These are phyloP conservation scores for Ogataea thermomethanolica DNA, from an alignment of 805 yeast species.

Conservation along the genomic window DNA sequence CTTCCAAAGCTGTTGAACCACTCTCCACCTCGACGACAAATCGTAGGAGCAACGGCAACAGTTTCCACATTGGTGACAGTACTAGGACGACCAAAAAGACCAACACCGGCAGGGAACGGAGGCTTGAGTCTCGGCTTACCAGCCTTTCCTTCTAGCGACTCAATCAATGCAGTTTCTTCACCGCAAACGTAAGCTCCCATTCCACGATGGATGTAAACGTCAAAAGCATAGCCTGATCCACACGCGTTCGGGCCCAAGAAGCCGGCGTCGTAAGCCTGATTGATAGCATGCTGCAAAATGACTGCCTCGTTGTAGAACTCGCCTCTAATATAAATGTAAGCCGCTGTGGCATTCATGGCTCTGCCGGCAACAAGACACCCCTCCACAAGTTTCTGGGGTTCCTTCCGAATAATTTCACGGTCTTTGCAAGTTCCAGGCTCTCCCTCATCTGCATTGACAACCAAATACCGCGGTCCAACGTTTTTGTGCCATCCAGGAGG, in stretches of 20 bases:
- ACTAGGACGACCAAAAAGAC: constrained; percentile 85
- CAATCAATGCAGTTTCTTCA: constrained; percentile 87
- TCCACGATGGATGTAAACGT: constrained; percentile 82
- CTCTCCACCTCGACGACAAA: constrained; percentile 81
- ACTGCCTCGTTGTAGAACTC: constrained; percentile 84
- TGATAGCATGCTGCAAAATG: constrained; percentile 72
- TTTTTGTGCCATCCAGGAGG: constrained; percentile 95
- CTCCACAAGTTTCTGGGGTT: constrained; percentile 87
- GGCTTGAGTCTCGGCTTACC: constrained; percentile 94
- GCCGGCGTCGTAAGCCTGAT: constrained; percentile 82
- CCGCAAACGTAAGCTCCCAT: constrained; percentile 94
- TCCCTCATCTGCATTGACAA: constrained; percentile 91
- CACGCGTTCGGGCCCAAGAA: constrained; percentile 81
- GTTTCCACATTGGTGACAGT: constrained; percentile 92
- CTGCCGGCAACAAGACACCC: constrained; percentile 90
- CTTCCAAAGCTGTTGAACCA: constrained; percentile 87
- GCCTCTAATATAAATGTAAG: constrained; percentile 87
- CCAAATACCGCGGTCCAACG: constrained; percentile 82
- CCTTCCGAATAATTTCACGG: constrained; percentile 86
- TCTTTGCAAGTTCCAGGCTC: constrained; percentile 95
- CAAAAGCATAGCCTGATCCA: constrained; percentile 82
- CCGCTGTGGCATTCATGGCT: constrained; percentile 92
- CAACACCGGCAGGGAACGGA: constrained; percentile 94
- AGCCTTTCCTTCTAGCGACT: constrained; percentile 87
- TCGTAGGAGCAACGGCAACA: constrained; percentile 86